Evolutionary conservation across 495 filamentous ascomycete species (phyloP), one percentile per base, ranked within the genome.

Genomic region (Chaetomium cochliodes): DNA sequence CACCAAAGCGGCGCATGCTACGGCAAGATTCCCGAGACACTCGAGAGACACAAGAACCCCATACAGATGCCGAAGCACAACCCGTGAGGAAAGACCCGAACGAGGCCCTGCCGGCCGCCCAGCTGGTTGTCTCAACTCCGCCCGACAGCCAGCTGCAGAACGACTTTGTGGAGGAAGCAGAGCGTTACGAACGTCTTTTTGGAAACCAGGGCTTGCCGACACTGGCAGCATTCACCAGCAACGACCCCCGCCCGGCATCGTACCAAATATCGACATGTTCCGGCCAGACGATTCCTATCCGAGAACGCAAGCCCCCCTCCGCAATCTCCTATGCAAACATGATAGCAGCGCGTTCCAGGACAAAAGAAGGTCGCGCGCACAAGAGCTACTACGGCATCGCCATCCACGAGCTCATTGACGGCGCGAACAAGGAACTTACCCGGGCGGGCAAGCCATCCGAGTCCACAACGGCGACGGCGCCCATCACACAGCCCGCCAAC

Each of bases 341-440:
- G 58, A 82, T 91, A 28, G 90, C 90, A 26, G 80, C 84, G 28
- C 85, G 90, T 20, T 93, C 89, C 4, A 84, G 78, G 42, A 85
- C 84, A 6, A 86, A 83, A 65, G 80, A 88, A 65, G 88, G 90
- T 41, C 80, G 86, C 65, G 91, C 92, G n/a, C 86, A 85, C 67
- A 89, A 87, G 73, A 90, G 85, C 72, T 97, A 90, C 72, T 98
- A 93, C 74, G 94, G 94, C 9, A 88, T 98, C 62, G 87, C 96
- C 28, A 93, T 98, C 20, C 92, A 96, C 68, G 76, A 83, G 51
- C 76, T 97, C 25, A 78, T 97, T 49, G 89, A 93, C 59, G 81
- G 89, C 5, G 82, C 87, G n/a, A 76, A 75, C n/a, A 74, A 78
- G 23, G 76, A 84, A 44, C 77, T 82, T 18, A 67, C 74, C 28